Conservation (phyloP, 2,329 filamentous ascomycete species). For the Neonectria faginata region DNA sequence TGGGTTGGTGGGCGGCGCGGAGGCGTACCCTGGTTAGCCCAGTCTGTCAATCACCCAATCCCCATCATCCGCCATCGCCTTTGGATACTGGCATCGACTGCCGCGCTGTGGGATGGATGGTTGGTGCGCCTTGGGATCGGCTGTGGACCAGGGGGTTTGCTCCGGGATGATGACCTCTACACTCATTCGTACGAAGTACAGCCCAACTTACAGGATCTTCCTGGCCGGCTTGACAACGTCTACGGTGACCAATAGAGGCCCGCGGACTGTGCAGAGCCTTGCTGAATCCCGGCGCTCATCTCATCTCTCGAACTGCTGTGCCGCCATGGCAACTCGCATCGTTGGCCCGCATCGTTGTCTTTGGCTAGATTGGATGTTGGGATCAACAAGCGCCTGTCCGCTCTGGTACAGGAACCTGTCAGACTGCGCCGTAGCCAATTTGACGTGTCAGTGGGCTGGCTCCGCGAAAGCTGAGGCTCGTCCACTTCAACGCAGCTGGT, state of each 20-base stretch:
- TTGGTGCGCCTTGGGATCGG: conserved; percentile 21
- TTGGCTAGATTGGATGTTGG: neutral
- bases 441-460: conserved; percentile 12
- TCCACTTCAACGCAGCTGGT: conserved; percentile 21
- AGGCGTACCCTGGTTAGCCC: neutral
- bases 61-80: conserved; percentile 13
- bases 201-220: conserved; percentile 20
- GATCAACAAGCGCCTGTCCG: conserved; percentile 1
- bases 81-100: conserved; percentile 23
- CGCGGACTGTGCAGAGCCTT: conserved; percentile 8
- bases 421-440: conserved; percentile 9
- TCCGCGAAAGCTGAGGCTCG: conserved; percentile 18
- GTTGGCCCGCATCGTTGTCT: conserved; percentile 9
- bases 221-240: conserved; percentile 21
- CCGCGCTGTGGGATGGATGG: conserved; percentile 10
- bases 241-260: conserved; percentile 28
- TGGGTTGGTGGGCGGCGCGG: neutral
- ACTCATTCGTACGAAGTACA: neutral
- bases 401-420: conserved; percentile 7
- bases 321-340: conserved; percentile 17
- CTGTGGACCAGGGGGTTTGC: conserved; percentile 20
- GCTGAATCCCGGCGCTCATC: conserved; percentile 7
- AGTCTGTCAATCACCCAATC: conserved; percentile 15
- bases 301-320: conserved; percentile 10
- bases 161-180: conserved; percentile 24